Evolutionary conservation across 108 stramenopile species (phyloP).

Genomic region (Nitzschia sp.): DNA sequence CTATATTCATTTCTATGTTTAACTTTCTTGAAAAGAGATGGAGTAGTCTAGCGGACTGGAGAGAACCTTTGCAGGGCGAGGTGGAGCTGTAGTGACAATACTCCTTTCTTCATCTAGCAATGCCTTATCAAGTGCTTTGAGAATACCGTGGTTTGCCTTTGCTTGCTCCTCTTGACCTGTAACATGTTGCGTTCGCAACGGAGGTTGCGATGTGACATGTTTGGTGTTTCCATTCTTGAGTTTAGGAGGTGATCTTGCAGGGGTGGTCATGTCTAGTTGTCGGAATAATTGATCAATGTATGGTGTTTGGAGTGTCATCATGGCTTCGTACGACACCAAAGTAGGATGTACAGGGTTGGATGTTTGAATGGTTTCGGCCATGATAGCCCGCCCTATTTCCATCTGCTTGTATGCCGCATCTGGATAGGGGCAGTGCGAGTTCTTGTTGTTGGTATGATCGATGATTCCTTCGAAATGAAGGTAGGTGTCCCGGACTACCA

Average conservation of each 20-base stretch:
- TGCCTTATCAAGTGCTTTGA: no score
- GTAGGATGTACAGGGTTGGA: slow-evolving; percentile 4
- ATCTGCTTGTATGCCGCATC: slow-evolving; percentile 28
- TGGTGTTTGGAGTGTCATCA: slow-evolving; percentile 1
- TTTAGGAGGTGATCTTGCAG: background rate
- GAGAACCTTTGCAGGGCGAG: no score
- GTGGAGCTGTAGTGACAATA: no score
- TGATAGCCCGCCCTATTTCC: slow-evolving; percentile 28
- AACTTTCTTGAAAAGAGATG: no score
- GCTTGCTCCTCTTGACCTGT: no score
- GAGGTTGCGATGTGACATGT: background rate
- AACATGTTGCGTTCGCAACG: no score
- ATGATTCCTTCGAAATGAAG: slow-evolving; percentile 33
- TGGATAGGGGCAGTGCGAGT: slow-evolving; percentile 21
- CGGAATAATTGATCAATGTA: slow-evolving; percentile 9
- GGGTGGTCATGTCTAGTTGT: background rate
- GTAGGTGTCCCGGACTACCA: slow-evolving; percentile 39
- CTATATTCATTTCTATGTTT: no score
- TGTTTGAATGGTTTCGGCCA: slow-evolving; percentile 31
- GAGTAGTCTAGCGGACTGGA: no score
- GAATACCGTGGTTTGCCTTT: no score
- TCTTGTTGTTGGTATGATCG: slow-evolving; percentile 7
- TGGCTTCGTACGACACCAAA: slow-evolving; percentile 19
- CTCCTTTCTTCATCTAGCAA: no score
- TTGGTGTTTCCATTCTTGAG: slow-evolving; percentile 19